phyloP scores from a whole-genome alignment of 2,329 filamentous ascomycete species.

The Stagonosporopsis chrysanthemi region DNA sequence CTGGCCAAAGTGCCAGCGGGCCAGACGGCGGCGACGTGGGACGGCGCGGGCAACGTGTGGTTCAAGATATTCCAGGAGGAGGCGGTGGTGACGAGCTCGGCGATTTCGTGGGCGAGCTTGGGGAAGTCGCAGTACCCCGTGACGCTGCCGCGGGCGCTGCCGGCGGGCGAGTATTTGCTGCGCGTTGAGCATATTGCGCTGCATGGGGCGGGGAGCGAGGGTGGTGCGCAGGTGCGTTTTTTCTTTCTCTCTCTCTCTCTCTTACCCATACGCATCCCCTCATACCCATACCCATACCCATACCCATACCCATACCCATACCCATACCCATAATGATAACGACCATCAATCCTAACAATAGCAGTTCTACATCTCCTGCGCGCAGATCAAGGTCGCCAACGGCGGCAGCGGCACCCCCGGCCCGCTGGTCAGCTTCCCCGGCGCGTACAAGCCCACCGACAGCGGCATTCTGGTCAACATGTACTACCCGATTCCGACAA shows the following conservation, averaged over 20 bases:
- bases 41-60: slow-evolving; percentile 46
- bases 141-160: slow-evolving; percentile 51
- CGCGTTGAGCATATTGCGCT: slow-evolving; percentile 58
- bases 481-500: slow-evolving; percentile 12
- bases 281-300: too few species aligned
- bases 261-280: too few species aligned
- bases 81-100: slow-evolving; percentile 12
- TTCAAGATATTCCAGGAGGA: slow-evolving; percentile 43
- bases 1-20: slow-evolving; percentile 48
- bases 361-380: slow-evolving; percentile 58
- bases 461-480: slow-evolving; percentile 23
- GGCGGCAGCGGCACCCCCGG: slow-evolving; percentile 46
- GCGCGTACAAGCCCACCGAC: slow-evolving; percentile 38
- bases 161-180: slow-evolving; percentile 56
- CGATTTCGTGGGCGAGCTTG: slow-evolving; percentile 1
- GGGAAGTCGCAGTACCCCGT: slow-evolving; percentile 34
- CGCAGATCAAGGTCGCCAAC: slow-evolving; percentile 53
- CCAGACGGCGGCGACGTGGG: slow-evolving; percentile 41
- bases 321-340: too few species aligned
- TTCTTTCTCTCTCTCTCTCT: too few species aligned
- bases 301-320: too few species aligned
- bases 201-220: slow-evolving; percentile 46
- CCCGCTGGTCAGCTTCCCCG: slow-evolving; percentile 52
- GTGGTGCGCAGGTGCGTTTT: slow-evolving; percentile 23
- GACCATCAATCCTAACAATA: too few species aligned